These are phyloP conservation scores for Sugiyamaella boreocaroliniensis DNA, from an alignment of 805 yeast genomes.

Conservation along the genomic window DNA sequence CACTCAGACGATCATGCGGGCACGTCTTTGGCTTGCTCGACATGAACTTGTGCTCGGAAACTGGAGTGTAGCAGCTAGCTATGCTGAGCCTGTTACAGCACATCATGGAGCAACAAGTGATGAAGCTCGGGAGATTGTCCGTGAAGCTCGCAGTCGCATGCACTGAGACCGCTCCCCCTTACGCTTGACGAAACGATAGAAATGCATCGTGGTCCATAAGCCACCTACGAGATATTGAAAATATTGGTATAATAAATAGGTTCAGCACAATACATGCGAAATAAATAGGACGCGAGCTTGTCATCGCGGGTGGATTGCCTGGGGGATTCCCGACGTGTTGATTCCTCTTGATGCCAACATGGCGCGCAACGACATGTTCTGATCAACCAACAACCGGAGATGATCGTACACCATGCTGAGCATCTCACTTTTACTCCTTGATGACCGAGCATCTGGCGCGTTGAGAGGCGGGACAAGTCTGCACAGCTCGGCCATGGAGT, in stretches of 20 bases:
- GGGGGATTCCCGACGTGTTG: constrained; percentile 13
- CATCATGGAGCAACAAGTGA: constrained; percentile 84
- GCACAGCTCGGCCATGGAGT: constrained; percentile 32
- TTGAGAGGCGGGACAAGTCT: constrained; percentile 30
- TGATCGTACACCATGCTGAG: constrained; percentile 24
- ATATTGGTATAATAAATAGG: not conserved
- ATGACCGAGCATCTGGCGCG: constrained; percentile 6
- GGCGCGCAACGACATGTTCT: constrained; percentile 24
- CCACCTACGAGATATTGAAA: not conserved
- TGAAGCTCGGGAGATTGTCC: constrained; percentile 76
- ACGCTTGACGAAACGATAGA: no score
- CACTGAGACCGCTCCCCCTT: not conserved
- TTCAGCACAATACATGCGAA: not conserved
- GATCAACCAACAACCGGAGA: constrained; percentile 19
- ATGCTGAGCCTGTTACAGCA: constrained; percentile 61
- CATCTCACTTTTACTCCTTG: constrained; percentile 25
- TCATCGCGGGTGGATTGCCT: not conserved
- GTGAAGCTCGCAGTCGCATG: constrained; percentile 6
- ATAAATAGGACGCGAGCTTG: not conserved
- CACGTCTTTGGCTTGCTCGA: constrained; percentile 81
- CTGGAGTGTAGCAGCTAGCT: constrained; percentile 62
- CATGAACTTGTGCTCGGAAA: constrained; percentile 50
- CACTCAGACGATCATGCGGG: constrained; percentile 68
- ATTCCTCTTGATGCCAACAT: constrained; percentile 19
- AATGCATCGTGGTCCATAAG: not conserved